These are phyloP conservation scores for Beauveria australis DNA, from an alignment of 2,329 filamentous ascomycete species.

Conservation along the genomic window DNA sequence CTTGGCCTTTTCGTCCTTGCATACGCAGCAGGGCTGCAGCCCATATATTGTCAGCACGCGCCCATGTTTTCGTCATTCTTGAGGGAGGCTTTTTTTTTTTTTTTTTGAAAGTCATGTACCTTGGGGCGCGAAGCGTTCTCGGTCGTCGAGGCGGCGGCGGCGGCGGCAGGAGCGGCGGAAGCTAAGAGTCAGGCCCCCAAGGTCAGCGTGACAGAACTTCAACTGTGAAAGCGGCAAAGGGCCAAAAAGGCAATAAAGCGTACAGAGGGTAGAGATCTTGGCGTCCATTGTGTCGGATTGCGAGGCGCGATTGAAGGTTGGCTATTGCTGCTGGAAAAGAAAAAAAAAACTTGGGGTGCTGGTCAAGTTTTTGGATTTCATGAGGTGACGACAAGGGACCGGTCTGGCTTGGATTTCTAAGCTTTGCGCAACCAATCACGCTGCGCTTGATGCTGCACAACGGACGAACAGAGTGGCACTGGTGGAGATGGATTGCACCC, in stretches of 20 bases:
- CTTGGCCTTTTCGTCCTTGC: constrained; percentile 85
- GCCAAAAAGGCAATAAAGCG: not conserved
- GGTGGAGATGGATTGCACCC: not conserved
- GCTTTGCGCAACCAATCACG: constrained; percentile 8
- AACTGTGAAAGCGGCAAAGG: no score
- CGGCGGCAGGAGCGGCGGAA: constrained; percentile 8
- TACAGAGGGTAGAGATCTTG: constrained; percentile 12
- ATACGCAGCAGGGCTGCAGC: constrained; percentile 86
- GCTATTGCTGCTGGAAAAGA: not conserved
- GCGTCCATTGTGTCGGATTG: constrained; percentile 24
- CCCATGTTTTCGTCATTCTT: no score
- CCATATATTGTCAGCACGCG: not conserved
- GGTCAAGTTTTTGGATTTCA: not conserved
- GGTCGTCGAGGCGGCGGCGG: constrained; percentile 3
- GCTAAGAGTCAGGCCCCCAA: not conserved
- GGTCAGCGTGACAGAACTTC: not conserved
- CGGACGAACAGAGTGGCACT: not conserved
- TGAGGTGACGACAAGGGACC: constrained; percentile 5
- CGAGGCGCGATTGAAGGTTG: not conserved
- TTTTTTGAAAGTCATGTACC: not conserved
- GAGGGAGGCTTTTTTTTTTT: no score
- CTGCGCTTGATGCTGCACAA: not conserved
- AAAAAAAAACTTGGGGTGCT: no score
- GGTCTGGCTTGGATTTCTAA: constrained; percentile 9
- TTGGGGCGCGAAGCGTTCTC: constrained; percentile 12